Base-by-base conservation (phyloP, 1,139 yeast species). In the Saccharomycopsis phalli region DNA sequence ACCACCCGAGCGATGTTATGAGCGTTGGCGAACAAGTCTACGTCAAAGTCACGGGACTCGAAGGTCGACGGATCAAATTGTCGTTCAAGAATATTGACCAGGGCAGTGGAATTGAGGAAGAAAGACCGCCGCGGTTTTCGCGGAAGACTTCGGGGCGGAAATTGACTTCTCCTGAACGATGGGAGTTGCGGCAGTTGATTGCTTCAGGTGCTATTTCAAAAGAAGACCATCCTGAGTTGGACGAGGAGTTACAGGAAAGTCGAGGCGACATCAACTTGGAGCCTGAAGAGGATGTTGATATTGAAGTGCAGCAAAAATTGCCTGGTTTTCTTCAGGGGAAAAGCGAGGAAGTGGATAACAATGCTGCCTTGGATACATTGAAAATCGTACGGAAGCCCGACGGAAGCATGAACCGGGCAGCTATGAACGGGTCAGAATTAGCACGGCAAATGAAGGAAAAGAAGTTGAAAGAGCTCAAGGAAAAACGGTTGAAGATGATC, bases 141-240 rank as follows among this genome's bases (percentile, higher is more conserved):
- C 25, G 13, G 32, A 49, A n/a, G 43, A 44, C 19, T 14, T n/a
- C 4, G 25, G 25, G 17, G 4, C 57, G 65, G 43, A 66, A 76
- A 50, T 57, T 81, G 29, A 79, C 93, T 0, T 81, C 94, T 0
- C 94, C 94, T 1, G 97, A 88, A 56, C 62, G 88, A 44, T 88
- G 95, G 95, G 96, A 88, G 53, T 69, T 84, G 39, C 66, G 83
- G 26, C 96, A 88, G 53, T 63, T 84, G 26, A 79, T 81, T 27
- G 81, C 93, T 0, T 76, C 93, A 3, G 94, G 94, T 2, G 91
- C 74, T 0, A 74, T 76, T 0, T 67, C 76, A 2, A 74, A 80
- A 0, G 69, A 76, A 10, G 91, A 81, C 46, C 78, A 78, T 51
- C 91, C 91, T 1, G 93, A 80, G 40, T 57, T 81, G 1, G 67